Percentiles rank a stretch among this genome's conserved stretches.
Evolutionary conservation across 148 eudicot genomes (phyloP).

Genomic region (Vaccinium myrtillus): DNA sequence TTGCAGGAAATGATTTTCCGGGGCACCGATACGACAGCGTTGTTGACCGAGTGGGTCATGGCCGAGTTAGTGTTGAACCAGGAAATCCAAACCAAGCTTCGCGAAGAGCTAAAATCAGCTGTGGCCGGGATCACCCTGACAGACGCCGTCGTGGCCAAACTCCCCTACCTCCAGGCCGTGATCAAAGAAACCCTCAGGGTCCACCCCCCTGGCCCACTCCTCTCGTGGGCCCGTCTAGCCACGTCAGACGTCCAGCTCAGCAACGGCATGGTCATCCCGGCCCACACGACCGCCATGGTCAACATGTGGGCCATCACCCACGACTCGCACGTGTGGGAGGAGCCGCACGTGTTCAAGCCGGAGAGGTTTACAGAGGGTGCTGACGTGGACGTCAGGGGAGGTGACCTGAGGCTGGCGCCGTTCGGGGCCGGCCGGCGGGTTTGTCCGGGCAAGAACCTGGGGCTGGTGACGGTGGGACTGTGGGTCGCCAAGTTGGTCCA

Average conservation of each 20-base stretch:
- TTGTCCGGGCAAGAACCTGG: conserved; percentile 65
- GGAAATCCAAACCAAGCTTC: conserved; percentile 45
- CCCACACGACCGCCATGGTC: conserved; percentile 71
- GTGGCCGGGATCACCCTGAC: conserved; percentile 12
- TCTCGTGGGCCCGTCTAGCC: conserved; percentile 65
- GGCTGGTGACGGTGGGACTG: conserved; percentile 44
- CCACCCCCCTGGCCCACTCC: conserved; percentile 78
- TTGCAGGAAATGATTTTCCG: conserved; percentile 71
- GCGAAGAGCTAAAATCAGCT: conserved; percentile 33
- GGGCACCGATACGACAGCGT: conserved; percentile 67
- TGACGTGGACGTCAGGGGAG: conserved; percentile 45
- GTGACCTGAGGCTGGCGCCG: conserved; percentile 64
- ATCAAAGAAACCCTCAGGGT: conserved; percentile 57
- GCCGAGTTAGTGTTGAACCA: conserved; percentile 54
- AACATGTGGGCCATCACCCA: conserved; percentile 85
- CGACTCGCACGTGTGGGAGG: conserved; percentile 46
- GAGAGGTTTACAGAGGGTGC: conserved; percentile 47
- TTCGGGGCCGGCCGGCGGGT: conserved; percentile 68
- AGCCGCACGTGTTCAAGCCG: conserved; percentile 44
- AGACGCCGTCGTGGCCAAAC: conserved; percentile 33
- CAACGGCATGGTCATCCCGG: conserved; percentile 63
- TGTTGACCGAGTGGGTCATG: conserved; percentile 63
- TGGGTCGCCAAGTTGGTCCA: conserved; percentile 61
- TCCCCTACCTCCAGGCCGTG: conserved; percentile 59
- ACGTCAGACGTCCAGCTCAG: conserved; percentile 53